Base-by-base conservation (phyloP, 2,329 filamentous ascomycete genomes). In the Neophaeococcomyces mojaviensis region DNA sequence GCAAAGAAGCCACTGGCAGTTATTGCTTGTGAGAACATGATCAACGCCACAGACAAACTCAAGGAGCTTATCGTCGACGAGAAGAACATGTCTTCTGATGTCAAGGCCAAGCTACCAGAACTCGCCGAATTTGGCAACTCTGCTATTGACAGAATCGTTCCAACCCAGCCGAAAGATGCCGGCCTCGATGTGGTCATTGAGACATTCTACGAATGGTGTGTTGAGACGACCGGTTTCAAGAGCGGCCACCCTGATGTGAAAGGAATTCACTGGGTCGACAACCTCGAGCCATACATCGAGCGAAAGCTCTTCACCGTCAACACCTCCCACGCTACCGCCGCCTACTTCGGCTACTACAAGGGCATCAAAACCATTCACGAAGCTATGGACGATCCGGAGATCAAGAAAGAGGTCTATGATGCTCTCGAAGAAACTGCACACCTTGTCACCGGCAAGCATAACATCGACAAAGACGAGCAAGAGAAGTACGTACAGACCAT, bases 291-390 rank as follows among this genome's bases (percentile, higher is more conserved):
- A 48, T 98, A 90, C 73, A 97, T 98, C 61, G 92, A 98, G 81
- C 89, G 92, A 68, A 98, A 98, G 79, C 82, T 98, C 55, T 98
- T 89, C 77, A 98, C 92, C 18, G 90, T 98, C 77, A 98, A 98
- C 79, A 98, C 92, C 18, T 86, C 88, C 46, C 92, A 98, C 65
- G 92, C 92, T 49, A 94, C 90, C 6, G 89, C 89, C 16, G 90
- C 92, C 49, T 97, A 97, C 78, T 89, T 92, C 68, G 90, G 89
- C 46, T 86, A 94, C 77, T 78, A 88, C 70, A 78, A 82, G 55
- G 82, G 86, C 62, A 90, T 94, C 76, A 76, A 79, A 61, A 94
- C 85, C 50, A 88, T 98, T 56, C 87, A 92, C 64, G 90, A 97
- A 59, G 84, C 89, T 7, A 78, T 97, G 54, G 78, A 80, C 51